phyloP scores from a whole-genome alignment of 345 rosid species.

The Carallia pectinifolia region DNA sequence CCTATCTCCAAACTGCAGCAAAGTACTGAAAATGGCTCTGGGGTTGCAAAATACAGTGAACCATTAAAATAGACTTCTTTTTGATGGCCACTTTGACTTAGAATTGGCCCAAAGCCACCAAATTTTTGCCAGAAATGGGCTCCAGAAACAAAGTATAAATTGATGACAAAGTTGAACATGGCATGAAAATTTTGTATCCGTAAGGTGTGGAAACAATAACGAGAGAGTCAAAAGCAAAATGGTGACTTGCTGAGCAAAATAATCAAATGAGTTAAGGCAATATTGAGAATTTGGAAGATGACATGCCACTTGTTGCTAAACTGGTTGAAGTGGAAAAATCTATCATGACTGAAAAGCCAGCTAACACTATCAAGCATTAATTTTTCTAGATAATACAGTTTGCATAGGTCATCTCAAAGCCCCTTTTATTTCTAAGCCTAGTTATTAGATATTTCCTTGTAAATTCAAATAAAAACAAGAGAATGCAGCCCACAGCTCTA shows the following conservation, averaged over 20 bases:
- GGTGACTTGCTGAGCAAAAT: slow-evolving; percentile 30
- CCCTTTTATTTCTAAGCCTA: too few species aligned
- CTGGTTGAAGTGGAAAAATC: too few species aligned
- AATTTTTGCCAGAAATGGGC: slow-evolving; percentile 45
- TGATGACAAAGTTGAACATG: slow-evolving; percentile 40
- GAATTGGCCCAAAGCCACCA: slow-evolving; percentile 40
- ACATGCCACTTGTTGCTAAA: too few species aligned
- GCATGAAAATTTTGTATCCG: slow-evolving; percentile 60
- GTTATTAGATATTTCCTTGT: too few species aligned
- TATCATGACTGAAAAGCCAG: too few species aligned
- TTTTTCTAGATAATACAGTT: too few species aligned
- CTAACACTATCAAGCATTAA: too few species aligned
- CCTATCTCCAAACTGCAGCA: slow-evolving; percentile 48
- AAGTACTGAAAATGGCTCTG: slow-evolving; percentile 61
- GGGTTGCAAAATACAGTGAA: slow-evolving; percentile 49
- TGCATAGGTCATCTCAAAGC: too few species aligned
- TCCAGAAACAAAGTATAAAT: slow-evolving; percentile 49
- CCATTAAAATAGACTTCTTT: slow-evolving; percentile 58
- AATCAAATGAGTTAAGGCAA: too few species aligned
- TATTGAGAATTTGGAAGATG: too few species aligned
- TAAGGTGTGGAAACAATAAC: slow-evolving; percentile 47
- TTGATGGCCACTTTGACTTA: slow-evolving; percentile 41
- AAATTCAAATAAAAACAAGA: too few species aligned
- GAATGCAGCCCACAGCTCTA: too few species aligned
- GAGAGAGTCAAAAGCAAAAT: slow-evolving; percentile 60